These are phyloP conservation scores for Dentipellis fragilis DNA, from an alignment of 768 basidiomycete genomes.

Conservation along the genomic window DNA sequence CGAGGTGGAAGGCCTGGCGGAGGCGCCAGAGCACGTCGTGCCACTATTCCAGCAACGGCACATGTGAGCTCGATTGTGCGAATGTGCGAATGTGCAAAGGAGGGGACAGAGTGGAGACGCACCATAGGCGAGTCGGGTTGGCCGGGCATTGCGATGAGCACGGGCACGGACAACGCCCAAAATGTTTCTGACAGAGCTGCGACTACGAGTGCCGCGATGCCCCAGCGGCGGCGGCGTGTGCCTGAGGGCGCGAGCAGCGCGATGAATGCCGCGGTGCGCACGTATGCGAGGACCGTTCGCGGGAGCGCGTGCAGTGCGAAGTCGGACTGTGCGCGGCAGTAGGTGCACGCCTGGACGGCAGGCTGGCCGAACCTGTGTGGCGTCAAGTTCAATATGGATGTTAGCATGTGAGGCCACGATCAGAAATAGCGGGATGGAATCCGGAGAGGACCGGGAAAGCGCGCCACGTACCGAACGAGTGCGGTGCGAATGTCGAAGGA, in stretches of 20 bases:
- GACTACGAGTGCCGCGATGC: constrained; percentile 2
- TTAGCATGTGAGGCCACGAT: background rate
- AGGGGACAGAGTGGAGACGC: background rate
- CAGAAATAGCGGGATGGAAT: background rate
- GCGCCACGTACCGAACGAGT: constrained; percentile 8
- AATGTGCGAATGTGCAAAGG: background rate
- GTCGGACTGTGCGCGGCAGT: constrained; percentile 5
- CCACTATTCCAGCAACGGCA: constrained; percentile 3
- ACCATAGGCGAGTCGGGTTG: constrained; percentile 6
- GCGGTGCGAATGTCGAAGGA: constrained; percentile 9
- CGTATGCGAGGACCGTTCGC: constrained; percentile 9
- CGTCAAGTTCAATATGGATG: too few species aligned
- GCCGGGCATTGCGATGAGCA: constrained; percentile 3
- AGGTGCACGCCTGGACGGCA: constrained; percentile 9
- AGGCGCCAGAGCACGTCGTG: constrained; percentile 10
- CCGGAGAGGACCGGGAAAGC: background rate
- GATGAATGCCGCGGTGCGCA: constrained; percentile 6
- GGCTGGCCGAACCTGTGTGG: constrained; percentile 9
- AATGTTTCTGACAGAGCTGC: constrained; percentile 7
- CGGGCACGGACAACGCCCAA: constrained; percentile 4
- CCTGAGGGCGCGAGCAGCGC: constrained; percentile 8
- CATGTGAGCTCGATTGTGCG: too few species aligned
- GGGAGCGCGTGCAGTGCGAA: constrained; percentile 12
- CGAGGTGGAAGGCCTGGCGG: constrained; percentile 12
- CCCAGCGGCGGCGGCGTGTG: constrained; percentile 2